Evolutionary conservation across 768 basidiomycete genomes (phyloP).

Genomic region (Lentinula sp.): DNA sequence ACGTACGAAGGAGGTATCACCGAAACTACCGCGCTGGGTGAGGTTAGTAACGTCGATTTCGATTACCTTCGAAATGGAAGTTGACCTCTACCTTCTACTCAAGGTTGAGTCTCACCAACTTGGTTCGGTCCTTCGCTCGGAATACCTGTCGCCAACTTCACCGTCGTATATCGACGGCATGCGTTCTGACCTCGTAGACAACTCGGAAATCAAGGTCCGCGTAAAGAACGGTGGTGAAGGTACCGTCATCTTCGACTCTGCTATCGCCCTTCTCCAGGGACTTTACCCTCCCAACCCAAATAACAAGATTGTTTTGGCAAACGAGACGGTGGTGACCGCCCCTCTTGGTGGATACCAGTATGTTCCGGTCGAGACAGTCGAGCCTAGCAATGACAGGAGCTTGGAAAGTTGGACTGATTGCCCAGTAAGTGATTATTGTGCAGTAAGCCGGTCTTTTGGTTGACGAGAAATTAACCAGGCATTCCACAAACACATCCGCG

Average conservation of each 20-base stretch:
- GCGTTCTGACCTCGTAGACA: slow-evolving; percentile 63
- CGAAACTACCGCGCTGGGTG: slow-evolving; percentile 71
- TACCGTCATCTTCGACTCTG: slow-evolving; percentile 80
- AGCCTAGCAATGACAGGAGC: slow-evolving; percentile 76
- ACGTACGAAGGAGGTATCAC: slow-evolving; percentile 59
- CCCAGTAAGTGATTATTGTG: slow-evolving; percentile 28
- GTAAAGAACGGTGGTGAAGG: slow-evolving; percentile 85
- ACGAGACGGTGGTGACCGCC: slow-evolving; percentile 63
- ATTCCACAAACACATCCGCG: slow-evolving; percentile 58
- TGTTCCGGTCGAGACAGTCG: slow-evolving; percentile 87
- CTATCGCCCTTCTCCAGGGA: slow-evolving; percentile 80
- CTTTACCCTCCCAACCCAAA: slow-evolving; percentile 75
- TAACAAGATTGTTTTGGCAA: slow-evolving; percentile 73
- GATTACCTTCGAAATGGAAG: not conserved
- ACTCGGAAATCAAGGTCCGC: slow-evolving; percentile 65
- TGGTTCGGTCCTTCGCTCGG: slow-evolving; percentile 53
- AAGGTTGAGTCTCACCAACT: slow-evolving; percentile 67
- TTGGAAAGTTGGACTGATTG: slow-evolving; percentile 76
- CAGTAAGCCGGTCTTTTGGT: not conserved
- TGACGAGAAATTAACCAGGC: not conserved
- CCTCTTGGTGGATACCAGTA: slow-evolving; percentile 86
- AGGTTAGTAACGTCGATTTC: slow-evolving; percentile 35
- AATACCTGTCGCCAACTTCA: slow-evolving; percentile 63
- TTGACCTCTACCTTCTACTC: not conserved
- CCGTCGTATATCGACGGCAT: slow-evolving; percentile 65